These are phyloP conservation scores for Botrytis sinoallii DNA, from an alignment of 2,329 filamentous ascomycete species.

Conservation along the genomic window DNA sequence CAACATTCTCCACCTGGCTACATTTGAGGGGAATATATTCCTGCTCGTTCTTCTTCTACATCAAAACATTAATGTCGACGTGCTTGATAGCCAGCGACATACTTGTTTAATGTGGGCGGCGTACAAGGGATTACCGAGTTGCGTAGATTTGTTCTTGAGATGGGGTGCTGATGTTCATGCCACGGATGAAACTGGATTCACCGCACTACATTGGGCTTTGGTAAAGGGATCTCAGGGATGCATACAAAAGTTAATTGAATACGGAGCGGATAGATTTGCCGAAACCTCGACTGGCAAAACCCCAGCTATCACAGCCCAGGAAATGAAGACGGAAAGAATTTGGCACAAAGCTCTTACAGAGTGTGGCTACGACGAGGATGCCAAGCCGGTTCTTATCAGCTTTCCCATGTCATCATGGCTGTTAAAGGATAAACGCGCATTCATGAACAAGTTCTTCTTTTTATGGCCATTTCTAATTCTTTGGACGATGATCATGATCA, in stretches of 20 bases:
- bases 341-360: slow-evolving; percentile 83
- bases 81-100: slow-evolving; percentile 84
- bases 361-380: slow-evolving; percentile 79
- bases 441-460: slow-evolving; percentile 85
- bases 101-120: slow-evolving; percentile 98
- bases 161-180: slow-evolving; percentile 96
- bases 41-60: slow-evolving; percentile 86
- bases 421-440: slow-evolving; percentile 71
- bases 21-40: slow-evolving; percentile 93
- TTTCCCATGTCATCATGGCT: slow-evolving; percentile 72
- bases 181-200: slow-evolving; percentile 88
- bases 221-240: slow-evolving; percentile 89
- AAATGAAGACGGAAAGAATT: slow-evolving; percentile 80
- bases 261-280: slow-evolving; percentile 89
- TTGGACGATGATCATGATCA: slow-evolving; percentile 65
- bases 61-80: slow-evolving; percentile 92
- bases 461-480: slow-evolving; percentile 81
- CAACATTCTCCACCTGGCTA: slow-evolving; percentile 95
- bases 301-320: slow-evolving; percentile 76
- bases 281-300: slow-evolving; percentile 89
- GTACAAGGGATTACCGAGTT: slow-evolving; percentile 92
- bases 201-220: slow-evolving; percentile 91
- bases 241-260: slow-evolving; percentile 91
- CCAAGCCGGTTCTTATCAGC: slow-evolving; percentile 63
- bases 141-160: slow-evolving; percentile 85